These are phyloP conservation scores for Populus trichocarpa DNA, from an alignment of 441 rosid genomes.

Conservation along the genomic window DNA sequence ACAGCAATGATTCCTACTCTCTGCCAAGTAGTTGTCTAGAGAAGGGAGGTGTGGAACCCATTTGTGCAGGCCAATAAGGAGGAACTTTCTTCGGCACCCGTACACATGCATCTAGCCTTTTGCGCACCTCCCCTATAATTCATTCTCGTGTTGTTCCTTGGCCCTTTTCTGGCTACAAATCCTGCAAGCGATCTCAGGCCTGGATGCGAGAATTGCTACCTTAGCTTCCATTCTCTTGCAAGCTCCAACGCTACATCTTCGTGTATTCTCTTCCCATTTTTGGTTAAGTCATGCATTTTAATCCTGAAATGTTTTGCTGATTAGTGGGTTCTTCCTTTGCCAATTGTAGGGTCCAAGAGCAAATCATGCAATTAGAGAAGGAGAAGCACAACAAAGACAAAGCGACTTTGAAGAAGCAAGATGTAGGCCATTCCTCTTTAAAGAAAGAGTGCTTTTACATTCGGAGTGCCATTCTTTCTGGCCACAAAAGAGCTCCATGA, in stretches of 20 bases:
- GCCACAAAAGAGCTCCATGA: constrained; percentile 14
- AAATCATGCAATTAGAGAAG: not conserved
- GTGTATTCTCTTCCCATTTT: not conserved
- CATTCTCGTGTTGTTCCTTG: not conserved
- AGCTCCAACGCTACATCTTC: not conserved
- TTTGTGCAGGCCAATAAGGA: constrained; percentile 11
- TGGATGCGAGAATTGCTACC: not conserved
- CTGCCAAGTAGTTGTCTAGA: not conserved
- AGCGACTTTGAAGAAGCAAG: constrained; percentile 6
- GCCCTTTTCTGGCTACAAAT: not conserved
- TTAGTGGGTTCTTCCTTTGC: not conserved
- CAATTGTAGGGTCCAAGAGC: not conserved
- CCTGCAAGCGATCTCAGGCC: not conserved
- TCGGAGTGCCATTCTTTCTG: constrained; percentile 20
- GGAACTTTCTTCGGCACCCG: not conserved
- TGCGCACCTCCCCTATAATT: not conserved
- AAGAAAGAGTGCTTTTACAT: not conserved
- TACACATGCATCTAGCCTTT: not conserved
- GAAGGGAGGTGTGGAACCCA: not conserved
- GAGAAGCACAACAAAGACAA: constrained; percentile 1
- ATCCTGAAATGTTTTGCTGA: not conserved
- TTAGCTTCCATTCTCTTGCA: not conserved
- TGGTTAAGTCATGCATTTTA: not conserved
- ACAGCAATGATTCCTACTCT: not conserved
- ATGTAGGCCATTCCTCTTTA: constrained; percentile 15